Evolutionary conservation across 345 rosid genomes (phyloP), one percentile per base, ranked within the genome.

Genomic region (Psidium friedrichsthalianum): DNA sequence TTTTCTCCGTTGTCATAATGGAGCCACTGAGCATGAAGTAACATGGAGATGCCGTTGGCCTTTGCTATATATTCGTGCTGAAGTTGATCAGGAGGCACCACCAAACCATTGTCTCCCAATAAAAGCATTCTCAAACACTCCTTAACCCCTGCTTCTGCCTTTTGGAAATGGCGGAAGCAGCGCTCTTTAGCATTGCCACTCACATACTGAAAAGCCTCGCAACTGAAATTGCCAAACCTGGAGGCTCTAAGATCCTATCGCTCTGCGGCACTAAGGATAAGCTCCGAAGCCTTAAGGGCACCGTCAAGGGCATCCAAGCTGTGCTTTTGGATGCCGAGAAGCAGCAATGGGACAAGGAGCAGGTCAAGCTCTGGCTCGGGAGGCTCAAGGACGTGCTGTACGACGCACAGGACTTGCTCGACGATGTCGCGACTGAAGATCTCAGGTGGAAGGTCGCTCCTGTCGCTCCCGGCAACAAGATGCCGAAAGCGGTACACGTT

Each of bases 251-350:
- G 1, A 14, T 29, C 21, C 21, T 1, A 1, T 16, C 29, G 18
- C 21, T 1, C 18, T 1, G 21, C 2, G 2, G 40, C 12, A 21
- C 1, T 2, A 27, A 16, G 1, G 42, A 27, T 8, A 40, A 61
- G 10, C 74, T 61, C 40, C 0, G 0, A 0, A 14, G 10, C 1
- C 74, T 59, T 0, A 0, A 61, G 5, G 1, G 0, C 40, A 59
- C 40, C 5, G 10, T 59, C 20, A 0, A 6, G 74, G 3, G 20
- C 40, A 59, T 59, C 40, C 74, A 1, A 59, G 2, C 4, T 59
- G 10, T 27, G 40, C 74, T 59, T 3, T 59, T 59, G 74, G 74
- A 59, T 59, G 74, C 74, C 1, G 21, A 59, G 40, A 59, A 59
- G 40, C 1, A 61, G 2, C 40, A 14, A 27, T 59, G 74, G 74